Evolutionary conservation across 495 filamentous ascomycete genomes (phyloP).

Genomic region (Xylaria bambusicola): DNA sequence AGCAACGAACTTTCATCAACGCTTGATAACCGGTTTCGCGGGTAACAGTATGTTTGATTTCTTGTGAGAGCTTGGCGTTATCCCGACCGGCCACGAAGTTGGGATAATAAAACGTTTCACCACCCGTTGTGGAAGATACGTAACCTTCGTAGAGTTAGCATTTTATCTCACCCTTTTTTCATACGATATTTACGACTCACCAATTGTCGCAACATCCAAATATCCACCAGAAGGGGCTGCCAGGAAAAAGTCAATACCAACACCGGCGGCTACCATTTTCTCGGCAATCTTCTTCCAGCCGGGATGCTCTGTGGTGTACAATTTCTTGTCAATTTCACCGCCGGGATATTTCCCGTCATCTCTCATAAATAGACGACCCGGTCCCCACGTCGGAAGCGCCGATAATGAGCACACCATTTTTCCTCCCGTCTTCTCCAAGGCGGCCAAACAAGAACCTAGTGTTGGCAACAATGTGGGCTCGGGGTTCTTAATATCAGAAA

Average conservation of each 20-base stretch:
- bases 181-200: conserved; percentile 48
- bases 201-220: conserved; percentile 92
- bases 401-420: conserved; percentile 88
- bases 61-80: conserved; percentile 75
- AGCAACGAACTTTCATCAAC: conserved; percentile 98
- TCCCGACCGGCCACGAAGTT: conserved; percentile 91
- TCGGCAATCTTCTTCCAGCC: conserved; percentile 79
- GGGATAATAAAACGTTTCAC: conserved; percentile 93
- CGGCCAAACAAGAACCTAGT: conserved; percentile 76
- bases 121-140: conserved; percentile 77
- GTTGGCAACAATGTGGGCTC: conserved; percentile 85
- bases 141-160: conserved; percentile 53
- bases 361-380: conserved; percentile 76
- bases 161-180: not conserved
- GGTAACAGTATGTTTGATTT: conserved; percentile 85
- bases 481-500: conserved; percentile 81
- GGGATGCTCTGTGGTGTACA: conserved; percentile 87
- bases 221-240: conserved; percentile 87
- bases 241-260: conserved; percentile 92
- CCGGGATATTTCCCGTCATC: conserved; percentile 86
- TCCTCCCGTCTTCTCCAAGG: conserved; percentile 82
- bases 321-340: conserved; percentile 87
- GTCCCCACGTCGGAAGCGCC: conserved; percentile 86
- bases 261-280: conserved; percentile 84
- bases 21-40: conserved; percentile 95